Evolutionary conservation across 345 rosid species (phyloP).

Genomic region (Bruguiera sexangula): DNA sequence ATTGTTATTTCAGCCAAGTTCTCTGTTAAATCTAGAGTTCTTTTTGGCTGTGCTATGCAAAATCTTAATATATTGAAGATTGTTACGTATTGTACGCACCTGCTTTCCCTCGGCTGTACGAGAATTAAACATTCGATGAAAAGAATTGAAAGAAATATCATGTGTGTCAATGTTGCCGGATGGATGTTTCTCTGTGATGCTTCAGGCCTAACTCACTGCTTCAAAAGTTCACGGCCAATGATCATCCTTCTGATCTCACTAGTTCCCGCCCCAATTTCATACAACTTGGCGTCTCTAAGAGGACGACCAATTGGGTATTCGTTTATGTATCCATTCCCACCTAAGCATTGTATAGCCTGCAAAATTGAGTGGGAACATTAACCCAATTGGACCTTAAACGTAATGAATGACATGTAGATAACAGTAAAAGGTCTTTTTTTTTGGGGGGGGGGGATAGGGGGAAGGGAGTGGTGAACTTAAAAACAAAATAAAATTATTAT

Average conservation of each 20-base stretch:
- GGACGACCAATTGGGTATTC: constrained; percentile 88
- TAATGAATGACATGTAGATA: not conserved
- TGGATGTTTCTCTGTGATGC: not conserved
- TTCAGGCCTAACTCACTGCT: constrained; percentile 32
- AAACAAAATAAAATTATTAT: no score
- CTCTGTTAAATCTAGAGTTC: no score
- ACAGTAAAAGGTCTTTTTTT: no score
- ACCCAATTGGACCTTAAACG: not conserved
- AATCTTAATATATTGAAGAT: no score
- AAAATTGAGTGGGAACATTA: constrained; percentile 11
- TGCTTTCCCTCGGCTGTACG: not conserved
- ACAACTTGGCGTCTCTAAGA: constrained; percentile 86
- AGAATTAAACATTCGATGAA: not conserved
- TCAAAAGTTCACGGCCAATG: constrained; percentile 85
- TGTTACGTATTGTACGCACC: not conserved
- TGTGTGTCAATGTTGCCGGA: not conserved
- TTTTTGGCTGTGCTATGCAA: no score
- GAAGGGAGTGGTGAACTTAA: no score
- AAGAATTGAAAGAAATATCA: not conserved
- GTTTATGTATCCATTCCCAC: constrained; percentile 91
- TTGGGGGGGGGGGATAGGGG: no score
- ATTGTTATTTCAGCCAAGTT: no score
- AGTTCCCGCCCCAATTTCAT: constrained; percentile 95
- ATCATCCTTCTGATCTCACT: constrained; percentile 94
- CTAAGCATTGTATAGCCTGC: constrained; percentile 96